Conservation (phyloP, 768 basidiomycete species). For the Macrolepiota fuliginosa region DNA sequence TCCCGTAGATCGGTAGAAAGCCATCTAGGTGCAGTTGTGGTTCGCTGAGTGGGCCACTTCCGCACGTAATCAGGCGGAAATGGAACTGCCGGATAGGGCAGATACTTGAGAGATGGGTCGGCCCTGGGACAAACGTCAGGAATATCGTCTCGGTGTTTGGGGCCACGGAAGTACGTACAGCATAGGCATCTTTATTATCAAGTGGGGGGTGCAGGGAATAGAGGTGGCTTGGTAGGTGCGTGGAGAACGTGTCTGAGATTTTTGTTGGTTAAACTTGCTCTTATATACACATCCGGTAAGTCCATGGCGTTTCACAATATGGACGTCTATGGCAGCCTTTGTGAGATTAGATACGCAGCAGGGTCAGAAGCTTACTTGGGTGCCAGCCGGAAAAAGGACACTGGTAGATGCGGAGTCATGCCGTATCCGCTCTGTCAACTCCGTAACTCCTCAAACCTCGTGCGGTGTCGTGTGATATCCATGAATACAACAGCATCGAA, state of each 20-base stretch:
- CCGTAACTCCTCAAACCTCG: background rate
- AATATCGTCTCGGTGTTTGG: background rate
- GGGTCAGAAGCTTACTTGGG: background rate
- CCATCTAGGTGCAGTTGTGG: constrained; percentile 86
- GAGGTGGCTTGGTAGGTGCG: background rate
- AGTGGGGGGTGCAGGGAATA: constrained; percentile 11
- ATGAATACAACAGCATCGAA: background rate
- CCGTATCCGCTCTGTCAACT: background rate
- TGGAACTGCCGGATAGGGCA: constrained; percentile 77
- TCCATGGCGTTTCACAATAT: background rate
- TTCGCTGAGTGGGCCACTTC: constrained; percentile 88
- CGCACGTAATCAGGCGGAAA: constrained; percentile 38
- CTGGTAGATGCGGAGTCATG: constrained; percentile 9
- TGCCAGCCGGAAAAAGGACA: background rate
- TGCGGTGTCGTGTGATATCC: constrained; percentile 2
- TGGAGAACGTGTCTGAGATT: background rate
- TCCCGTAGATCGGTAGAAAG: constrained; percentile 97
- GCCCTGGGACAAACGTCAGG: constrained; percentile 39
- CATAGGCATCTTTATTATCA: constrained; percentile 53
- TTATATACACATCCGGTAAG: constrained; percentile 1
- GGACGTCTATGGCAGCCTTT: background rate
- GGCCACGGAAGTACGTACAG: constrained; percentile 42
- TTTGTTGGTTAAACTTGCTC: background rate
- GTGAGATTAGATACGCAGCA: constrained; percentile 3
- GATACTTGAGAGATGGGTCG: constrained; percentile 86